Evolutionary conservation across 805 yeast genomes (phyloP).

Genomic region (Yamadazyma akitaensis): DNA sequence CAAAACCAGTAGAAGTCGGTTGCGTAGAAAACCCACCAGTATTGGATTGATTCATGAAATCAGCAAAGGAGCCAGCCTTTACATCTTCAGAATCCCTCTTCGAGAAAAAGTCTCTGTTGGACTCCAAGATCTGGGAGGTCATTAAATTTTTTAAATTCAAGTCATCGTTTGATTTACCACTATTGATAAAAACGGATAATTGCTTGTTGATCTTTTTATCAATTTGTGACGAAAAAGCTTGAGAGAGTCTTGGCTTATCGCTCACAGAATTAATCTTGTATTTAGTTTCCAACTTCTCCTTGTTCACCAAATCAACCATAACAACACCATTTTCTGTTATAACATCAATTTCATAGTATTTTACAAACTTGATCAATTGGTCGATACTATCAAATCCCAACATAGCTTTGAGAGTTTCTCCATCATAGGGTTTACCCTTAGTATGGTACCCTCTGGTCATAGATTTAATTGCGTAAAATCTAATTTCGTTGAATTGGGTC

Average conservation of each 20-base stretch:
- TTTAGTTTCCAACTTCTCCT: slow-evolving; percentile 37
- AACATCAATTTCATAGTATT: slow-evolving; percentile 57
- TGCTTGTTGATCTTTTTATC: slow-evolving; percentile 23
- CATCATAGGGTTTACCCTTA: slow-evolving; percentile 63
- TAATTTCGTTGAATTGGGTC: slow-evolving; percentile 71
- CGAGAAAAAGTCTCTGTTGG: background rate
- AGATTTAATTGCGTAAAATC: slow-evolving; percentile 69
- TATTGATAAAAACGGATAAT: slow-evolving; percentile 28
- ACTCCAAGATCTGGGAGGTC: background rate
- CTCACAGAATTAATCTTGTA: slow-evolving; percentile 37
- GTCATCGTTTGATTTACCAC: slow-evolving; percentile 29
- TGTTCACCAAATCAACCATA: slow-evolving; percentile 39
- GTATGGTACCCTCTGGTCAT: slow-evolving; percentile 66
- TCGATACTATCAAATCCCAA: slow-evolving; percentile 67
- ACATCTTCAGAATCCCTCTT: slow-evolving; percentile 4
- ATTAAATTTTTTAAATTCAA: slow-evolving; percentile 18
- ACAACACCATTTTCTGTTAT: slow-evolving; percentile 27
- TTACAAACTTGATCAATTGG: slow-evolving; percentile 54
- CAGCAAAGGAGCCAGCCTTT: slow-evolving; percentile 15
- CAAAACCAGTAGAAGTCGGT: background rate
- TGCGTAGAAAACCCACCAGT: background rate
- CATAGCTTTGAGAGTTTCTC: slow-evolving; percentile 41
- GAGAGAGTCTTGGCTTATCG: slow-evolving; percentile 38
- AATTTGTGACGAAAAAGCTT: slow-evolving; percentile 30
- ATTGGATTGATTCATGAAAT: slow-evolving; percentile 8